phyloP scores from a whole-genome alignment of 164 flowering plant species.

The Piper longum region DNA sequence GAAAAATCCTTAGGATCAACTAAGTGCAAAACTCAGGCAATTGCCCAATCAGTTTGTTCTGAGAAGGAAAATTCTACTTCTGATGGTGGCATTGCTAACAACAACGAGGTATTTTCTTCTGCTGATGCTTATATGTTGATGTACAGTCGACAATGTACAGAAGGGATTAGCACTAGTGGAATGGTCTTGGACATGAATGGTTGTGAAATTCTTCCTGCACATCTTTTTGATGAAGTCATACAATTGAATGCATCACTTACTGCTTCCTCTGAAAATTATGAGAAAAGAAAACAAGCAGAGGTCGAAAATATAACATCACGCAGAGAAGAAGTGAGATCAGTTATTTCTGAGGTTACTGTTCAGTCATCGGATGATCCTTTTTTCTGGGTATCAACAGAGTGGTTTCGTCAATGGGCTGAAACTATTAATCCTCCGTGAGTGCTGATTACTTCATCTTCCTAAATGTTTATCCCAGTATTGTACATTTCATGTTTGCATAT shows the following conservation, averaged over 20 bases:
- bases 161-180: constrained; percentile 7
- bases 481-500: too few relatives aligned
- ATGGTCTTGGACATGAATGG: constrained; percentile 13
- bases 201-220: constrained; percentile 37
- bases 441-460: background rate
- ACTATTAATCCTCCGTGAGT: constrained; percentile 49
- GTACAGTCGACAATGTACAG: constrained; percentile 39
- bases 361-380: constrained; percentile 44
- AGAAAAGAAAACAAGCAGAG: constrained; percentile 39
- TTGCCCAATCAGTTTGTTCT: constrained; percentile 10
- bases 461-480: too few relatives aligned
- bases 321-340: constrained; percentile 63
- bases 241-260: constrained; percentile 33
- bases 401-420: constrained; percentile 98
- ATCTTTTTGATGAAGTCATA: constrained; percentile 50
- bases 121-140: constrained; percentile 93
- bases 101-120: constrained; percentile 51
- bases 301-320: constrained; percentile 37
- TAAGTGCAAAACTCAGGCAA: constrained; percentile 24
- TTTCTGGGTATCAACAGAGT: constrained; percentile 78
- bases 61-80: constrained; percentile 13
- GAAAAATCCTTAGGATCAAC: constrained; percentile 39
- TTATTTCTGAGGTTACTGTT: constrained; percentile 83
- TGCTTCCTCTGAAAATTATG: constrained; percentile 44
- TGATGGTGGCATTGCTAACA: constrained; percentile 23